Percentiles rank a stretch among this genome's conserved stretches.
Evolutionary conservation across 345 rosid genomes (phyloP).

Genomic region (Kandelia obovata): DNA sequence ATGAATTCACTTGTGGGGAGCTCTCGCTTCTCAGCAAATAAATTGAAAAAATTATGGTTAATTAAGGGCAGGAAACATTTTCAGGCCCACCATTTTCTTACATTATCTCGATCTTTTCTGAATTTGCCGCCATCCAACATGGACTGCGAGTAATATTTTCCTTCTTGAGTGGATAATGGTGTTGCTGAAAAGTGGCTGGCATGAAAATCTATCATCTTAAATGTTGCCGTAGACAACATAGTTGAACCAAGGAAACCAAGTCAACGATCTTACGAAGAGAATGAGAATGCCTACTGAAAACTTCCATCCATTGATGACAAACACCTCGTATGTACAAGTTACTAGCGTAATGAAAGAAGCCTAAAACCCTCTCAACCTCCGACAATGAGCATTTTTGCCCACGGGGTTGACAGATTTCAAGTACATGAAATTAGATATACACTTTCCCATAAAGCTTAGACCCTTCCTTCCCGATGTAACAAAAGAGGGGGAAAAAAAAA

Average conservation of each 20-base stretch:
- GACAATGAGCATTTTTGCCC: constrained; percentile 36
- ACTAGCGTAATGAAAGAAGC: constrained; percentile 23
- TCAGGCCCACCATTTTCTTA: background rate
- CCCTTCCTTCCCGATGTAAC: too few relatives aligned
- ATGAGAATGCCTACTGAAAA: constrained; percentile 8
- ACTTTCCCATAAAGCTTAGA: constrained; percentile 18
- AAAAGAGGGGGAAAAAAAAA: background rate
- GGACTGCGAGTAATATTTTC: background rate
- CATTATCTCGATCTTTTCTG: background rate
- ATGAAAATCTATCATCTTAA: background rate
- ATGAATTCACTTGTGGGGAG: too few relatives aligned
- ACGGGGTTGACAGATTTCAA: constrained; percentile 35
- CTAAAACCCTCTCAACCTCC: constrained; percentile 45
- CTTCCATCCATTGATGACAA: constrained; percentile 42
- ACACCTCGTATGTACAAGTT: constrained; percentile 48
- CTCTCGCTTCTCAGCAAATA: too few relatives aligned
- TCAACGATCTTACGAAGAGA: too few relatives aligned
- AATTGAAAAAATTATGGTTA: too few relatives aligned
- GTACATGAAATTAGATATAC: constrained; percentile 35
- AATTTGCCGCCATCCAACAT: background rate
- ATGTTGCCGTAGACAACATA: background rate
- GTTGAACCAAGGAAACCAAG: too few relatives aligned
- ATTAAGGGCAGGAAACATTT: background rate
- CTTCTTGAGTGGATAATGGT: constrained; percentile 10
- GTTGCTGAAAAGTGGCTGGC: background rate